Evolutionary conservation across 768 basidiomycete genomes (phyloP).

Genomic region (Boletus sp.): DNA sequence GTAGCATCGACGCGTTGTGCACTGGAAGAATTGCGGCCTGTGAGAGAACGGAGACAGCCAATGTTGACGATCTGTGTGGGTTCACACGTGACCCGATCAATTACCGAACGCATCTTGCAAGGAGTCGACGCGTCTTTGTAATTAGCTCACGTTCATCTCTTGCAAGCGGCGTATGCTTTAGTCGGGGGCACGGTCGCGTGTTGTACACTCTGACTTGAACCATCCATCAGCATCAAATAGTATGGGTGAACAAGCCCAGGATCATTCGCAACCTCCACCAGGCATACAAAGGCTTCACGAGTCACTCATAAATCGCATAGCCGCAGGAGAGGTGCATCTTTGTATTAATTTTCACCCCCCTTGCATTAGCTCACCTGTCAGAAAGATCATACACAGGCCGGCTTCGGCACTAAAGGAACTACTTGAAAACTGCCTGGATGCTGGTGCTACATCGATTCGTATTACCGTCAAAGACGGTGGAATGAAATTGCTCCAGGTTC

Average conservation of each 20-base stretch:
- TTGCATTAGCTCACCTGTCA: slow-evolving; percentile 16
- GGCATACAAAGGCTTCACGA: slow-evolving; percentile 76
- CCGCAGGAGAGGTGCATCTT: slow-evolving; percentile 60
- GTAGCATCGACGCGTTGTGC: slow-evolving; percentile 3
- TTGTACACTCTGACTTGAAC: neutral
- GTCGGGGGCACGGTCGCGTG: neutral
- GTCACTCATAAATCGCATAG: slow-evolving; percentile 87
- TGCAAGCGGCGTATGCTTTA: too few species aligned
- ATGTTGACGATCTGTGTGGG: neutral
- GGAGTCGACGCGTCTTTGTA: neutral
- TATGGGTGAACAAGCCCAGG: slow-evolving; percentile 12
- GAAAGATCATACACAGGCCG: slow-evolving; percentile 82
- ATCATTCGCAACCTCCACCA: slow-evolving; percentile 17
- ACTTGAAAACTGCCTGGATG: slow-evolving; percentile 94
- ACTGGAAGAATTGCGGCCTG: neutral
- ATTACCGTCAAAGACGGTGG: slow-evolving; percentile 94
- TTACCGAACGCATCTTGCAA: too few species aligned
- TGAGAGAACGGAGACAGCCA: slow-evolving; percentile 6
- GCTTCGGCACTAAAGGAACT: slow-evolving; percentile 95
- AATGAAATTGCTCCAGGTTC: slow-evolving; percentile 89
- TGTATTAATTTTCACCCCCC: neutral
- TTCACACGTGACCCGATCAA: slow-evolving; percentile 2
- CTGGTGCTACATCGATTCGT: slow-evolving; percentile 81
- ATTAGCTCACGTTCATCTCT: neutral
- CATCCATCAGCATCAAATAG: neutral